Base-by-base conservation (phyloP, 2,329 filamentous ascomycete genomes). In the Arthrobotrys pseudoclavata region DNA sequence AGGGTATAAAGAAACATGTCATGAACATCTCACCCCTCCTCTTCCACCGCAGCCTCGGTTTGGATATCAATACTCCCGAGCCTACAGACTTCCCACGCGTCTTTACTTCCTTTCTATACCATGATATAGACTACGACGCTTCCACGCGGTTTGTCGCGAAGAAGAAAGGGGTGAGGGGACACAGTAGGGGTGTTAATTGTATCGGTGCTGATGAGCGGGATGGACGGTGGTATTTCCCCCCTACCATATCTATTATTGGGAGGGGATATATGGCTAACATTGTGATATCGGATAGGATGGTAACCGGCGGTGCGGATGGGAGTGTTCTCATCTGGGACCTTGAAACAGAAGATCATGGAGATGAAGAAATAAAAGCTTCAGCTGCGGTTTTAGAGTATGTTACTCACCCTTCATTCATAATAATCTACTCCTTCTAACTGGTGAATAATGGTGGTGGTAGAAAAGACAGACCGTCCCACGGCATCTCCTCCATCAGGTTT, bases 261-360 rank as follows among this genome's bases (percentile, higher is more conserved):
- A 60, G 22, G 5, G 6, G 18, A 18, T 31, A 6, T 48, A 24
- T n/a, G 24, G 26, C 57, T 60, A 34, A 66, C 50, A 42, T 62
- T 12, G 20, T 64, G 15, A 22, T 24, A 7, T 47, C 5, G 26
- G 9, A 42, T 15, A 77, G 74, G 74, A 55, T 71, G 42, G 62
- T 61, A n/a, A 67, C 74, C n/a, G 74, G 74, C 29, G 74, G 74
- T 34, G 74, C 74, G 12, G 74, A 77, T 63, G 74, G 74, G 6
- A 71, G 74, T 31, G 29, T 77, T 3, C 34, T 77, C 1, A 45
- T 71, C 42, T 77, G 74, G 74, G 74, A 77, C 61, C 74, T 77
- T 10, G 74, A 77, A 15, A 60, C 26, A 4, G 61, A 68, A 29
- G 2, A 50, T 12, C 47, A 50, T 10, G 45, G 10, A 3, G 20